Evolutionary conservation across 805 yeast species (phyloP).

Genomic region (Saccharomyces kudriavzevii): DNA sequence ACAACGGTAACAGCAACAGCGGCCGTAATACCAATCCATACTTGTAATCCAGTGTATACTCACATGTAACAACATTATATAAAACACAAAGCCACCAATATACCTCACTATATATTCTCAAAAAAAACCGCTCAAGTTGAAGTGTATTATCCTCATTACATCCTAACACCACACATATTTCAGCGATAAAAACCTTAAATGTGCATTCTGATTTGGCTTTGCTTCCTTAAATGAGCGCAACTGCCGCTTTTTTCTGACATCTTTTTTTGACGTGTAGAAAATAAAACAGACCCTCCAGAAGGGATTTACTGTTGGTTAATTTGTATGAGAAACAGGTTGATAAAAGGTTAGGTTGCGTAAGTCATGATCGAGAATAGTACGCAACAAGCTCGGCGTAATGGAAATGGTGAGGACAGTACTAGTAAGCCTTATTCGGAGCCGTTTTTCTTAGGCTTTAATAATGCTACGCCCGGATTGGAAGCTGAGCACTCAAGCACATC

Average conservation of each 20-base stretch:
- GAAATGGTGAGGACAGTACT: background rate
- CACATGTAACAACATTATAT: background rate
- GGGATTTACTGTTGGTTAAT: background rate
- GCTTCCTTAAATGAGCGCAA: background rate
- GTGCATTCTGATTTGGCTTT: background rate
- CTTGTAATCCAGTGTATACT: constrained; percentile 4
- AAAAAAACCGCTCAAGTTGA: background rate
- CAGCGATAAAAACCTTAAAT: background rate
- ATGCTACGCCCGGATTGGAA: background rate
- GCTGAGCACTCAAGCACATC: background rate
- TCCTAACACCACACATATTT: background rate
- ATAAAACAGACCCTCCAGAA: background rate
- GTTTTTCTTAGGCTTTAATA: background rate
- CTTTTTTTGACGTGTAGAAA: background rate
- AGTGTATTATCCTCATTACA: background rate
- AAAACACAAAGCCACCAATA: background rate
- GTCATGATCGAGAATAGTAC: background rate
- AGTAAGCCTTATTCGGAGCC: background rate
- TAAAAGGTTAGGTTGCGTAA: background rate
- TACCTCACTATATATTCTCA: background rate
- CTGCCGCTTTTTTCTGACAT: background rate
- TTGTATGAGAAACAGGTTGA: background rate
- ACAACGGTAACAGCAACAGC: constrained; percentile 1
- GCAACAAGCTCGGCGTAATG: background rate
- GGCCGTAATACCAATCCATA: constrained; percentile 11